Conservation (phyloP, 202 grass and related monocot genomes). For the Sporobolus alterniflorus region DNA sequence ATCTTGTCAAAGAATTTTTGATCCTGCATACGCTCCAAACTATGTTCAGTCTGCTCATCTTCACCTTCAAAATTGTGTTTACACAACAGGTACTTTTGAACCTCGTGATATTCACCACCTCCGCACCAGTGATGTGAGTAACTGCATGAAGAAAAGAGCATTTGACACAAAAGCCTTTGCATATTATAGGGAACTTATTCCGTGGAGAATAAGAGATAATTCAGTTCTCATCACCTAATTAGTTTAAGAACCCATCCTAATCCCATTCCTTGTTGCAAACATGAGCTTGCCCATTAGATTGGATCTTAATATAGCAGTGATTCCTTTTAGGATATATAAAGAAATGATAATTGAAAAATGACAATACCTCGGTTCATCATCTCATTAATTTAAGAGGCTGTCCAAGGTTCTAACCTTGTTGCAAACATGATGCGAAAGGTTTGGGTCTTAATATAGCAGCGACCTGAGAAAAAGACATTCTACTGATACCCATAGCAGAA, state of each 20-base stretch:
- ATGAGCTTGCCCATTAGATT: background rate
- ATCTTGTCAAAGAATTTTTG: background rate
- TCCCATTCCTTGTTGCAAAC: background rate
- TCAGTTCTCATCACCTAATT: background rate
- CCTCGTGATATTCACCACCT: conserved; percentile 67
- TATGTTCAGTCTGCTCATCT: conserved; percentile 28
- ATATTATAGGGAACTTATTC: background rate
- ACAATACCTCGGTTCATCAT: background rate
- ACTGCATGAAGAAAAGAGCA: conserved; percentile 43
- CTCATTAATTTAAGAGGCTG: background rate
- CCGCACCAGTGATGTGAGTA: conserved; percentile 81
- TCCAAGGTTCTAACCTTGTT: background rate
- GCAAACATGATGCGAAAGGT: background rate
- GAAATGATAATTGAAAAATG: background rate
- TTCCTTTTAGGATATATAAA: background rate
- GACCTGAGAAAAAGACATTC: background rate
- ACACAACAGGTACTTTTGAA: conserved; percentile 36
- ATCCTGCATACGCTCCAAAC: conserved; percentile 25
- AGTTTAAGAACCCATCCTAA: background rate
- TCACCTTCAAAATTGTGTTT: conserved; percentile 66
- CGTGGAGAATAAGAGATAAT: background rate
- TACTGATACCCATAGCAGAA: background rate
- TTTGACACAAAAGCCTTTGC: background rate
- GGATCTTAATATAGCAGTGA: background rate
- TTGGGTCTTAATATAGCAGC: background rate